Conservation (phyloP, 2,329 filamentous ascomycete genomes). For the Gaeumannomyces sp. region DNA sequence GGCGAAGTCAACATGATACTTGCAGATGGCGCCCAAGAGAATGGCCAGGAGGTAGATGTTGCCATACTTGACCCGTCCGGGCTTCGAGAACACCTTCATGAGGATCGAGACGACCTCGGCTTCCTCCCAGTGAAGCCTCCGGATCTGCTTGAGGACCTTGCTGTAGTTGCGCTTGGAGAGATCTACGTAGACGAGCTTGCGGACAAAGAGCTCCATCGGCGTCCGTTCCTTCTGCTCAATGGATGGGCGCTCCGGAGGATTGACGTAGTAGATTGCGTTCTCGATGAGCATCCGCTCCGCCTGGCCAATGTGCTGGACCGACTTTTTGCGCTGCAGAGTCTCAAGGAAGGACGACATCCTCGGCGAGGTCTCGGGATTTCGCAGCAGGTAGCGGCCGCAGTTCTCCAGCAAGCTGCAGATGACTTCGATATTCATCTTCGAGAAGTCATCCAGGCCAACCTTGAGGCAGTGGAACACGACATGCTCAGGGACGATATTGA, state of each 20-base stretch:
- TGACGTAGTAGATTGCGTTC: conserved; percentile 96
- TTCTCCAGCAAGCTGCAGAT: conserved; percentile 95
- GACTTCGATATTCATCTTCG: conserved; percentile 98
- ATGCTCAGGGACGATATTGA: conserved; percentile 95
- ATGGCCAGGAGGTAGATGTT: conserved; percentile 93
- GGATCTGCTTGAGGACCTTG: conserved; percentile 88
- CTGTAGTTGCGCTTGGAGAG: conserved; percentile 92
- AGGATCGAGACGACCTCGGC: conserved; percentile 54
- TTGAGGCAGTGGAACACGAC: conserved; percentile 99
- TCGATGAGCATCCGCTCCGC: conserved; percentile 98
- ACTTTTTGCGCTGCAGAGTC: conserved; percentile 91
- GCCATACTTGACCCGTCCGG: conserved; percentile 94
- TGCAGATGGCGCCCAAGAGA: conserved; percentile 78
- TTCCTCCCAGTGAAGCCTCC: conserved; percentile 97
- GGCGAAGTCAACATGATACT: conserved; percentile 87
- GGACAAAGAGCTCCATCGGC: conserved; percentile 85
- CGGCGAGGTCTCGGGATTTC: conserved; percentile 86
- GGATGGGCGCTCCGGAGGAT: conserved; percentile 85
- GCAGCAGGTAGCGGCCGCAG: conserved; percentile 87
- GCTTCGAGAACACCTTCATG: conserved; percentile 91
- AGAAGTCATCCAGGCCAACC: conserved; percentile 95
- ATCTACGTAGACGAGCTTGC: conserved; percentile 87
- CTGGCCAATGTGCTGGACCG: conserved; percentile 88
- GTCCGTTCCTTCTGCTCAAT: conserved; percentile 96
- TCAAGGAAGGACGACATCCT: conserved; percentile 93